Evolutionary conservation across 1,284 basidiomycete genomes (phyloP).

Genomic region (Cutaneotrichosporon sp.): DNA sequence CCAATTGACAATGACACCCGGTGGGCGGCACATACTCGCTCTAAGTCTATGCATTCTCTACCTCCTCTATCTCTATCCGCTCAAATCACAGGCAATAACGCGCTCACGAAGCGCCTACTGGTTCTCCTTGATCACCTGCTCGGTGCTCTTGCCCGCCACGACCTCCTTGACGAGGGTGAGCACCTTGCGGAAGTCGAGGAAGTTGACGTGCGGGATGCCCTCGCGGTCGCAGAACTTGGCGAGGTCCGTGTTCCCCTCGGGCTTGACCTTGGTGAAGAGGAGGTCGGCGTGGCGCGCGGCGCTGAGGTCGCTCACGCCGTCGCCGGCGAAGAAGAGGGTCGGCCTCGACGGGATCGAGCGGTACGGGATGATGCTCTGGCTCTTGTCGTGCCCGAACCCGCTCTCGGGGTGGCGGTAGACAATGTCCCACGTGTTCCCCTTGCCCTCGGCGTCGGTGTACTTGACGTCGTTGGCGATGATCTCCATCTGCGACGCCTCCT

Average conservation of each 20-base stretch:
- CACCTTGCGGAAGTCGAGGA: slow-evolving; percentile 54
- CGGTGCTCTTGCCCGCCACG: slow-evolving; percentile 58
- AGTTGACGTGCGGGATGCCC: slow-evolving; percentile 52
- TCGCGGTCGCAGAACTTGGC: slow-evolving; percentile 67
- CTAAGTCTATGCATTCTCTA: background rate
- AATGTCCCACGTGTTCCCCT: slow-evolving; percentile 76
- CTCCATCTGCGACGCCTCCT: slow-evolving; percentile 72
- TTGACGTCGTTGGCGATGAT: slow-evolving; percentile 87
- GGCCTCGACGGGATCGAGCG: slow-evolving; percentile 68
- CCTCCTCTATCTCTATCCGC: background rate
- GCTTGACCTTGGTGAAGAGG: slow-evolving; percentile 82
- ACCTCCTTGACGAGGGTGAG: slow-evolving; percentile 61
- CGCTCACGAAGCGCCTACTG: slow-evolving; percentile 4
- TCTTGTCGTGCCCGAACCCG: slow-evolving; percentile 90
- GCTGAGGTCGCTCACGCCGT: slow-evolving; percentile 86
- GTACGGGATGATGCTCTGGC: slow-evolving; percentile 85
- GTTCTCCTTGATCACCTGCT: slow-evolving; percentile 30
- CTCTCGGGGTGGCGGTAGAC: slow-evolving; percentile 84
- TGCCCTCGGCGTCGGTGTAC: slow-evolving; percentile 57
- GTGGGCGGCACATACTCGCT: no score
- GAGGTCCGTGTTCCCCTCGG: slow-evolving; percentile 79
- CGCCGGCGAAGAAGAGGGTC: slow-evolving; percentile 89
- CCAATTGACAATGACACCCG: no score
- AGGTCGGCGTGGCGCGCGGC: slow-evolving; percentile 86
- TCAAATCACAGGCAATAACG: background rate